Percentiles rank a stretch among this genome's conserved stretches.
Evolutionary conservation across 1,284 basidiomycete genomes (phyloP).

Genomic region (Ceratobasidium sp.): DNA sequence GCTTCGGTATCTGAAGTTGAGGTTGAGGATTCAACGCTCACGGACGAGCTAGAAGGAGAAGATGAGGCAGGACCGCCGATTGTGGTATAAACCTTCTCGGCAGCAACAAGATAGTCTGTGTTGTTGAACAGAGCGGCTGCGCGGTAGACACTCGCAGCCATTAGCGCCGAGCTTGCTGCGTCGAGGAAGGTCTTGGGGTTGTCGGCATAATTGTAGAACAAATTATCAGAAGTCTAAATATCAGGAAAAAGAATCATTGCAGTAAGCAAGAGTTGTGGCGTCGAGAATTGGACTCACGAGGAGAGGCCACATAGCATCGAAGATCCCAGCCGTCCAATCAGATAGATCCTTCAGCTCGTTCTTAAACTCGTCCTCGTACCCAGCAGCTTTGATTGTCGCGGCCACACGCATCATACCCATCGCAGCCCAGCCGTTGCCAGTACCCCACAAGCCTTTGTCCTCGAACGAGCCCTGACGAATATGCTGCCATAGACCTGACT

Average conservation of each 20-base stretch:
- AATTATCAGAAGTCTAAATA: slow-evolving; percentile 45
- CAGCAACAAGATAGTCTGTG: slow-evolving; percentile 67
- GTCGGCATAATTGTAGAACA: slow-evolving; percentile 84
- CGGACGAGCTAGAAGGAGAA: neutral
- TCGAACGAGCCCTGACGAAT: slow-evolving; percentile 45
- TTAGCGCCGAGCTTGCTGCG: slow-evolving; percentile 77
- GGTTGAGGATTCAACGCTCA: slow-evolving; percentile 37
- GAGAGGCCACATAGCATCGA: slow-evolving; percentile 74
- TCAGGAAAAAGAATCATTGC: slow-evolving; percentile 44
- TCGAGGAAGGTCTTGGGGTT: slow-evolving; percentile 74
- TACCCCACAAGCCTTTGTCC: slow-evolving; percentile 52
- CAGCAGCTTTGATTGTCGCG: neutral
- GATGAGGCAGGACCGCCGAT: slow-evolving; percentile 53
- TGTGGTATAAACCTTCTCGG: slow-evolving; percentile 66
- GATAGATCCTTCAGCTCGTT: slow-evolving; percentile 71
- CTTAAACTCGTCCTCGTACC: slow-evolving; percentile 57
- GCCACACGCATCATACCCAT: slow-evolving; percentile 55
- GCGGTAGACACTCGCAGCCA: slow-evolving; percentile 83
- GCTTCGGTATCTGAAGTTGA: slow-evolving; percentile 37
- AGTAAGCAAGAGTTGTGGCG: neutral
- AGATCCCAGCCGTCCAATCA: slow-evolving; percentile 79
- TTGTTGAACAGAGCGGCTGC: slow-evolving; percentile 68
- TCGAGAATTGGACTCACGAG: slow-evolving; percentile 58
- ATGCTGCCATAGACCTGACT: slow-evolving; percentile 49
- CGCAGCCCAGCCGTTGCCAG: slow-evolving; percentile 53